Percentiles rank a stretch among this genome's conserved stretches.
Evolutionary conservation across 768 basidiomycete species (phyloP).

Genomic region (Paxillus rubicundulus): DNA sequence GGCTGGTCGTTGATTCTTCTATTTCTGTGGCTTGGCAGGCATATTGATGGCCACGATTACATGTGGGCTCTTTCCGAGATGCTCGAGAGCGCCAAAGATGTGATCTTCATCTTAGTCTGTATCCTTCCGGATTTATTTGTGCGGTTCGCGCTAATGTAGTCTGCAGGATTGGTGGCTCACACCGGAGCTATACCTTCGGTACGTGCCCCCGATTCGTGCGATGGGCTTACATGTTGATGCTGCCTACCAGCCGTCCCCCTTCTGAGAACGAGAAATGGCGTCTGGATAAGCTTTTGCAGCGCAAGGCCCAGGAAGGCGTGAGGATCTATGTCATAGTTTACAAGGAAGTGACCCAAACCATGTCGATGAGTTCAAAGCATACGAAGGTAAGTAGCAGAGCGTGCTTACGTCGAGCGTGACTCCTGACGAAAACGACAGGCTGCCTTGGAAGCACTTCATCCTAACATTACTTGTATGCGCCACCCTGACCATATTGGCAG

Average conservation of each 20-base stretch:
- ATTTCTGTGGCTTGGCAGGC: conserved; percentile 41
- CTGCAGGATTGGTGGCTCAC: conserved; percentile 88
- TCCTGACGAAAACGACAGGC: conserved; percentile 40
- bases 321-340: conserved; percentile 90
- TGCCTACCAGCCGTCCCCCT: conserved; percentile 60
- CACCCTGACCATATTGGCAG: conserved; percentile 89
- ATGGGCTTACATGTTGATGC: conserved; percentile 2
- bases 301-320: conserved; percentile 91
- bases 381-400: conserved; percentile 53
- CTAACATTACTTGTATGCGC: conserved; percentile 85
- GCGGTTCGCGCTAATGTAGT: conserved; percentile 1
- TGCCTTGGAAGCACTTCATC: conserved; percentile 76
- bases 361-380: conserved; percentile 84
- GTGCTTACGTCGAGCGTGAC: neutral
- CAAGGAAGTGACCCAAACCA: conserved; percentile 94
- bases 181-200: conserved; percentile 89
- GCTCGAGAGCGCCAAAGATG: conserved; percentile 77
- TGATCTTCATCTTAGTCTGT: conserved; percentile 81
- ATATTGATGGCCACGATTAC: conserved; percentile 95
- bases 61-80: conserved; percentile 93
- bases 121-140: neutral
- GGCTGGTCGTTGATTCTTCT: neutral
- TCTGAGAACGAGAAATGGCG: conserved; percentile 84
- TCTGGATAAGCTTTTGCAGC: conserved; percentile 77
- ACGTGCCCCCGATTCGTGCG: neutral